Evolutionary conservation across 2,329 filamentous ascomycete species (phyloP).

Genomic region (Coniochaeta hoffmannii): DNA sequence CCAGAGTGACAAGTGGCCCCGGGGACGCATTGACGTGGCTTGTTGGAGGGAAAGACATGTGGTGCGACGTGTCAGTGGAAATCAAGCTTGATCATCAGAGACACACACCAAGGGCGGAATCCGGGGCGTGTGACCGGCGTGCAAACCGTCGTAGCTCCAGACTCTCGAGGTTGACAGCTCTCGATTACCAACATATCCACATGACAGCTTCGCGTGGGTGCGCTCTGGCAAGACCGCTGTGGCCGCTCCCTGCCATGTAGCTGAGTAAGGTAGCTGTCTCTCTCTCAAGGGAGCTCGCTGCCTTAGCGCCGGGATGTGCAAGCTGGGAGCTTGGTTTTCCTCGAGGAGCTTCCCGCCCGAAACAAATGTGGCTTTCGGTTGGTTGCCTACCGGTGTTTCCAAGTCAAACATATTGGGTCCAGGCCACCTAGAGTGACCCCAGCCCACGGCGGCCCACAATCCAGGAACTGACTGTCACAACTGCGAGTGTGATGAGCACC

Average conservation of each 20-base stretch:
- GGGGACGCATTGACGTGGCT: neutral
- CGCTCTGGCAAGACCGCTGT: no score
- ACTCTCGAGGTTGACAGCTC: neutral
- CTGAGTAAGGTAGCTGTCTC: no score
- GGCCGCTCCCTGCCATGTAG: no score
- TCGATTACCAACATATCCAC: no score
- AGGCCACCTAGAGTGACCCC: no score
- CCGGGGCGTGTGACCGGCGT: neutral
- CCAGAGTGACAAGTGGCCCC: neutral
- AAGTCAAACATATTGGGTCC: neutral
- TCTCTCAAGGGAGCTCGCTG: no score
- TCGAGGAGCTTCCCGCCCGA: neutral
- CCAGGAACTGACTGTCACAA: no score
- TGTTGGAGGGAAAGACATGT: neutral
- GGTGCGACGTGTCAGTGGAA: slow-evolving; percentile 1
- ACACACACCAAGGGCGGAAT: neutral
- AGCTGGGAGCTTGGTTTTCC: no score
- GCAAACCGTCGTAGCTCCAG: neutral
- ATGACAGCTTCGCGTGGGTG: no score
- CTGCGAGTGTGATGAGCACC: no score
- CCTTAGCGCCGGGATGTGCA: no score
- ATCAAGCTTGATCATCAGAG: slow-evolving; percentile 1
- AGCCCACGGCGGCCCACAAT: no score
- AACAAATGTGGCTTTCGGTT: neutral
- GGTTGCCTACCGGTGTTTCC: neutral